phyloP scores from a whole-genome alignment of 148 eudicot species.

The Cornus florida region DNA sequence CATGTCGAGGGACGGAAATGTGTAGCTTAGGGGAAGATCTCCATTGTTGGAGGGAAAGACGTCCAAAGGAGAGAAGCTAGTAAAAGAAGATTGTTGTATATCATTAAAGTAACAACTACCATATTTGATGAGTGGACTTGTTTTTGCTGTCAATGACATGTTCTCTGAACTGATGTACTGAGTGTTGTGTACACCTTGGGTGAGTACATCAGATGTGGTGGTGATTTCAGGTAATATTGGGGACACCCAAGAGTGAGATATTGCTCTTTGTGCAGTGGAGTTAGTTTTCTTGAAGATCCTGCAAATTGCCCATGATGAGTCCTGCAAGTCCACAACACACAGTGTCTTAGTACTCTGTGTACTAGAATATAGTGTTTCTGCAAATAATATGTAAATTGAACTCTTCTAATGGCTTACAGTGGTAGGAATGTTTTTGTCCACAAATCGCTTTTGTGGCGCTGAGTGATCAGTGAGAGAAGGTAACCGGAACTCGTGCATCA shows the following conservation, averaged over 20 bases:
- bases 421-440: conserved; percentile 53
- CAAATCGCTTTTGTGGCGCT: conserved; percentile 34
- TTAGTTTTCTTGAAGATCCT: conserved; percentile 85
- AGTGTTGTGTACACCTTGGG: neutral
- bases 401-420: conserved; percentile 31
- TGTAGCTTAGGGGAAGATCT: conserved; percentile 30
- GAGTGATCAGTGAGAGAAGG: conserved; percentile 53
- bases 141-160: too few relatives aligned
- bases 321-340: conserved; percentile 42
- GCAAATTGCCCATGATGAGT: conserved; percentile 92
- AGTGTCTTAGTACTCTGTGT: too few relatives aligned
- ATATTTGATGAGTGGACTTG: conserved; percentile 22
- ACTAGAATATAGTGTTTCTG: too few relatives aligned
- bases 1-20: conserved; percentile 31
- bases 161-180: conserved; percentile 7
- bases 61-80: conserved; percentile 26
- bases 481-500: conserved; percentile 99
- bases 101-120: conserved; percentile 8
- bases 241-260: conserved; percentile 80
- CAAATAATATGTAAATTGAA: neutral
- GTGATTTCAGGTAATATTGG: conserved; percentile 31
- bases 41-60: conserved; percentile 22
- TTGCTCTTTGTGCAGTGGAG: conserved; percentile 58
- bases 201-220: conserved; percentile 12
- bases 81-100: conserved; percentile 20